Evolutionary conservation across 2,329 filamentous ascomycete genomes (phyloP).

Genomic region (Aquanectria penicillioides): DNA sequence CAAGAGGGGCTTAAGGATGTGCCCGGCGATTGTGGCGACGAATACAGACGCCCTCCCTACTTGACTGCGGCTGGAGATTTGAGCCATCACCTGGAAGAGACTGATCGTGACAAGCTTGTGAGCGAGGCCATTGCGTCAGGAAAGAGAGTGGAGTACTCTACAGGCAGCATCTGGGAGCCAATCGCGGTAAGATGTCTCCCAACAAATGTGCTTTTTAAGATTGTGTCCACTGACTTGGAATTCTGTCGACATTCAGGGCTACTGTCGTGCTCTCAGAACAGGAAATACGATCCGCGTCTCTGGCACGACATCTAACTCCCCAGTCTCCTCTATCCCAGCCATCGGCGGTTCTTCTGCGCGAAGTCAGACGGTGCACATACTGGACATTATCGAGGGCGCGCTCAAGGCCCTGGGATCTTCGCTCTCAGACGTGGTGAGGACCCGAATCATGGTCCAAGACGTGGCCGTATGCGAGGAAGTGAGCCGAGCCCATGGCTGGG

Average conservation of each 20-base stretch:
- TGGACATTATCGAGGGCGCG: not conserved
- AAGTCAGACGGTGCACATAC: not conserved
- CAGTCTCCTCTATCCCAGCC: not conserved
- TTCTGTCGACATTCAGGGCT: not conserved
- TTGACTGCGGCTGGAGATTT: not conserved
- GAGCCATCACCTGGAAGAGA: not conserved
- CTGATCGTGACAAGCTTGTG: not conserved
- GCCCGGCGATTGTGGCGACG: not conserved
- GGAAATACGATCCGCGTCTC: not conserved
- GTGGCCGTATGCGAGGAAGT: not conserved
- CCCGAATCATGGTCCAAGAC: slow-evolving; percentile 1
- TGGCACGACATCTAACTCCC: not conserved
- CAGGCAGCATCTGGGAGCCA: not conserved
- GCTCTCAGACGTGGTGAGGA: not conserved
- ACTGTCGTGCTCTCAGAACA: slow-evolving; percentile 1
- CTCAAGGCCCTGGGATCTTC: not conserved
- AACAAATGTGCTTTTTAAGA: too few species aligned
- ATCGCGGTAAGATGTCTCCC: not conserved
- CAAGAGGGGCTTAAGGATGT: not conserved
- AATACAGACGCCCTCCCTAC: not conserved
- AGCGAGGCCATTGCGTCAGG: not conserved
- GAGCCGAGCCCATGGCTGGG: not conserved
- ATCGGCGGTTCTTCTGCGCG: not conserved
- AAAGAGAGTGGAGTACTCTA: not conserved
- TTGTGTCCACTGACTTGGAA: not conserved